phyloP scores from a whole-genome alignment of 2,329 filamentous ascomycete species.

The Mycosphaerelloides madeirae region DNA sequence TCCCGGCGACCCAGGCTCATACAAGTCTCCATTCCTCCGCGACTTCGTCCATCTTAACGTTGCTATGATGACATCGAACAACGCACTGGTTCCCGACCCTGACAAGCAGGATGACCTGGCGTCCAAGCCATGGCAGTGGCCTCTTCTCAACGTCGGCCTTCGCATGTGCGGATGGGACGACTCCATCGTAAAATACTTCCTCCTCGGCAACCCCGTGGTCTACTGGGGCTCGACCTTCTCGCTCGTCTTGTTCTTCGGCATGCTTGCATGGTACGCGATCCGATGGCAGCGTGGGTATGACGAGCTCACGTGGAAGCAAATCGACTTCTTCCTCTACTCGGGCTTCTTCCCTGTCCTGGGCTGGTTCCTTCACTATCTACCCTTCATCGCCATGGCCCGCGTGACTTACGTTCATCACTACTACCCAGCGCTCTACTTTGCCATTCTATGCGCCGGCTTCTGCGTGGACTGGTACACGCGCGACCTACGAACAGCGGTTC shows the following conservation, averaged over 20 bases:
- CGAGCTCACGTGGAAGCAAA: slow-evolving; percentile 72
- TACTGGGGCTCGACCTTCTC: slow-evolving; percentile 91
- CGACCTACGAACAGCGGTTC: slow-evolving; percentile 58
- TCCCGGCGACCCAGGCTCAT: slow-evolving; percentile 79
- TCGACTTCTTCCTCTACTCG: slow-evolving; percentile 92
- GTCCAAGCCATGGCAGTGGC: slow-evolving; percentile 98
- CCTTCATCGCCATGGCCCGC: slow-evolving; percentile 95
- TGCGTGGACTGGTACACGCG: slow-evolving; percentile 76
- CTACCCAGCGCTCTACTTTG: slow-evolving; percentile 96
- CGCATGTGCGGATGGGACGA: slow-evolving; percentile 99
- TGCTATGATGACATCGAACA: slow-evolving; percentile 99
- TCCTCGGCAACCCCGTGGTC: slow-evolving; percentile 90
- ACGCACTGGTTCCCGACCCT: slow-evolving; percentile 91
- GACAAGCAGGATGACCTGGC: slow-evolving; percentile 99
- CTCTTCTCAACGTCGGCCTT: slow-evolving; percentile 86
- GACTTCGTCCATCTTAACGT: slow-evolving; percentile 98
- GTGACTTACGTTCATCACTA: slow-evolving; percentile 99
- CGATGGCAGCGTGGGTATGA: slow-evolving; percentile 94
- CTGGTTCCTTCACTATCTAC: slow-evolving; percentile 94
- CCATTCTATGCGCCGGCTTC: slow-evolving; percentile 86
- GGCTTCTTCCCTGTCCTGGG: slow-evolving; percentile 87
- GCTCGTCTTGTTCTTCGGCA: slow-evolving; percentile 65
- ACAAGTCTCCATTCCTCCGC: slow-evolving; percentile 94
- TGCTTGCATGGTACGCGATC: slow-evolving; percentile 79
- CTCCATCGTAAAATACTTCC: slow-evolving; percentile 92